phyloP scores from a whole-genome alignment of 78 protist genomes.

The Cyanophora paradoxa region DNA sequence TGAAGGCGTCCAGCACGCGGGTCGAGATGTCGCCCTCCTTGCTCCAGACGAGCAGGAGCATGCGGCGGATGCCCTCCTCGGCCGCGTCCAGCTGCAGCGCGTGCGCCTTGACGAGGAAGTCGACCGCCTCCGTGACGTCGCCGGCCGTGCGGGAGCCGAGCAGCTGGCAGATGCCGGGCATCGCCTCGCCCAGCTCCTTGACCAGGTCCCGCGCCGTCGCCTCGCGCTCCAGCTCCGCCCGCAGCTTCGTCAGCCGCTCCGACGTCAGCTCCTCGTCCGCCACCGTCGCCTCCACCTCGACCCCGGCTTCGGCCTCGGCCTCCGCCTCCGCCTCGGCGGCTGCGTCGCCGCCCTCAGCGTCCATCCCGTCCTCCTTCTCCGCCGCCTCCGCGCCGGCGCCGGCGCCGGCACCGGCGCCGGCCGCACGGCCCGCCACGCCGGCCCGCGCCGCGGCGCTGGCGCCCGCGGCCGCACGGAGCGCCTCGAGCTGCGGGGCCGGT shows the following conservation, averaged over 20 bases:
- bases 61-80: neutral
- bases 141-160: slow-evolving; percentile 8
- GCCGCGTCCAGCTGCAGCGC: slow-evolving; percentile 22
- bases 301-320: too few species aligned
- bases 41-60: slow-evolving; percentile 24
- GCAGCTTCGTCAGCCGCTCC: too few species aligned
- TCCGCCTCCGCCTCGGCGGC: too few species aligned
- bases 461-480: too few species aligned
- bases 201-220: neutral
- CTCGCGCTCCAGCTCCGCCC: too few species aligned
- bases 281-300: neutral
- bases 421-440: neutral
- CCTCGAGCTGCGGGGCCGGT: too few species aligned
- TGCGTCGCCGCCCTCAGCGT: neutral
- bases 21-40: slow-evolving; percentile 1
- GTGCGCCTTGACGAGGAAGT: slow-evolving; percentile 7
- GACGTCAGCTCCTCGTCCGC: neutral
- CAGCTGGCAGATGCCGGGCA: neutral
- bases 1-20: slow-evolving; percentile 7
- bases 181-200: slow-evolving; percentile 3
- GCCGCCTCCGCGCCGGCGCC: neutral
- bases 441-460: too few species aligned
- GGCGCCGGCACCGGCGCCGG: neutral
- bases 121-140: slow-evolving; percentile 6
- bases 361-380: neutral